Conservation (phyloP, 177 flowering plant genomes). For the Vitis hybrid region DNA sequence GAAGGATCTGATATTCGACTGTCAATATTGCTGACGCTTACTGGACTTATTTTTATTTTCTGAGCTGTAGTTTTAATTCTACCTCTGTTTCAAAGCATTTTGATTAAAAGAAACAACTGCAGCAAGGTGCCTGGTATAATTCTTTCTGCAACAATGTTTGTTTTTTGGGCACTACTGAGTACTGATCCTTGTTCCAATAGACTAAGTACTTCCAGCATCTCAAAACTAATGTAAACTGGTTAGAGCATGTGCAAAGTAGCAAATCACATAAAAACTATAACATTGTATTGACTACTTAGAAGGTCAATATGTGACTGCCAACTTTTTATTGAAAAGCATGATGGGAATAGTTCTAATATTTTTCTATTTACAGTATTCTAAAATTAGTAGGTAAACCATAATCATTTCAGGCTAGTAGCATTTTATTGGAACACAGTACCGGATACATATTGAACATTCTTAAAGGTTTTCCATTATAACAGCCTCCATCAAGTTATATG, state of each 20-base stretch:
- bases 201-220: constrained; percentile 80
- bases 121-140: constrained; percentile 20
- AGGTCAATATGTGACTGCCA: no score
- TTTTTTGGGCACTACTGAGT: constrained; percentile 50
- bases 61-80: neutral
- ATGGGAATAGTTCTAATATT: no score
- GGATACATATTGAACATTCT: no score
- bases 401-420: no score
- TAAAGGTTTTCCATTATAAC: no score
- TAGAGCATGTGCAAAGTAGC: neutral
- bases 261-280: no score
- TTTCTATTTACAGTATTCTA: no score
- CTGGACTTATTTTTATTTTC: neutral
- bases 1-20: neutral
- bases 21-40: neutral
- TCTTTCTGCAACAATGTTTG: constrained; percentile 57
- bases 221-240: constrained; percentile 16
- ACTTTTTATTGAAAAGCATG: no score
- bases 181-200: constrained; percentile 71
- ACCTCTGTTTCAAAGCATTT: neutral
- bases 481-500: no score
- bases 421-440: no score
- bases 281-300: no score
- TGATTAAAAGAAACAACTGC: constrained; percentile 45
- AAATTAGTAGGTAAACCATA: no score